Conservation (phyloP, 345 rosid species). For the Atalantia buxifolia region DNA sequence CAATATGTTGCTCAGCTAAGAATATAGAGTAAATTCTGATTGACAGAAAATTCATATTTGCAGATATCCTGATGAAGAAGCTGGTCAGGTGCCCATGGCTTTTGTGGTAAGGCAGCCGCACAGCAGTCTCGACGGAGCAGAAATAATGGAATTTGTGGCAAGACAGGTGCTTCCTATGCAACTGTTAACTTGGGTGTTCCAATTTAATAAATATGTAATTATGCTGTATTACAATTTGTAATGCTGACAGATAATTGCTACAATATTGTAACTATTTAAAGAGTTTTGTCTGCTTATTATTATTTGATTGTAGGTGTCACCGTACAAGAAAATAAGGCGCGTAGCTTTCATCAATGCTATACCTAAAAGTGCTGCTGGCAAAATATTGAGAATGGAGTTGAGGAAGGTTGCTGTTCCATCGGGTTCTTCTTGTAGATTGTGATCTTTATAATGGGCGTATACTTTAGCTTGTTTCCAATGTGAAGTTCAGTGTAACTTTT, state of each 20-base stretch:
- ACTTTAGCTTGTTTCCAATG: no score
- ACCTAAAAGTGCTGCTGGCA: constrained; percentile 32
- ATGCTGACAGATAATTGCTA: no score
- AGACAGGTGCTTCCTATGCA: constrained; percentile 18
- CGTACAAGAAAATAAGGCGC: constrained; percentile 36
- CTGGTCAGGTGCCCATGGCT: constrained; percentile 38
- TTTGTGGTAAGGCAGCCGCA: constrained; percentile 29
- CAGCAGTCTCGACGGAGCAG: constrained; percentile 18
- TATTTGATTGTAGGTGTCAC: constrained; percentile 27
- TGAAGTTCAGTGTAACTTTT: no score
- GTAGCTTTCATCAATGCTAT: constrained; percentile 26
- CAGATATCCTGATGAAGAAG: constrained; percentile 41
- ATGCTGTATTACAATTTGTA: no score
- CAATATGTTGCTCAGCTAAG: neutral
- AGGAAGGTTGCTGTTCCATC: constrained; percentile 1
- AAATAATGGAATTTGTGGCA: constrained; percentile 31
- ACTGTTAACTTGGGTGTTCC: no score
- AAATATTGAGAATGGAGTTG: constrained; percentile 33
- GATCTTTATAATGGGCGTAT: neutral
- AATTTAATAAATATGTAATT: no score
- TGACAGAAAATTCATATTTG: neutral
- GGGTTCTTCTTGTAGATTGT: constrained; percentile 9
- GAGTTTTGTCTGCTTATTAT: neutral
- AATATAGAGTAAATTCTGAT: neutral
- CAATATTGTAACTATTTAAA: no score